phyloP scores from a whole-genome alignment of 2,329 filamentous ascomycete species.

The Paecilomyces sp. region DNA sequence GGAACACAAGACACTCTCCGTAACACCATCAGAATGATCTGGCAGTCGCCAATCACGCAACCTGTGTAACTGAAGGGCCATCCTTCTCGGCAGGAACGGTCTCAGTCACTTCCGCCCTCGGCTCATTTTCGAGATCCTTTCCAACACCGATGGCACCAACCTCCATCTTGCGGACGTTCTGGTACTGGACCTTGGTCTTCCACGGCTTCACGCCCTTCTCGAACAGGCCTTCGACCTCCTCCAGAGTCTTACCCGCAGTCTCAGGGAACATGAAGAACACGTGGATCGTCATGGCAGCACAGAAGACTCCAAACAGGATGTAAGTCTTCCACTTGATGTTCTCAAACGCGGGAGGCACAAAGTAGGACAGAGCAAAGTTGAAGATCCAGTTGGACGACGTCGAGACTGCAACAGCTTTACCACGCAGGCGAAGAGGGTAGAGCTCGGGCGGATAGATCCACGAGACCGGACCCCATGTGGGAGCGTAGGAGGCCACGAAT shows the following conservation, averaged over 20 bases:
- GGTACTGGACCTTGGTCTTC: constrained; percentile 27
- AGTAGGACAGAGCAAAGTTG: constrained; percentile 49
- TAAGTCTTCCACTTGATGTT: constrained; percentile 57
- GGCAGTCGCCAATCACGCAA: neutral
- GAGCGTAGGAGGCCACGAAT: constrained; percentile 63
- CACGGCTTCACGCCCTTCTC: constrained; percentile 32
- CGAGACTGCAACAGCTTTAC: constrained; percentile 55
- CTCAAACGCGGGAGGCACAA: constrained; percentile 50
- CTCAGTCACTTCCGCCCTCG: neutral
- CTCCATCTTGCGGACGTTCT: constrained; percentile 22
- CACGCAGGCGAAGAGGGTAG: constrained; percentile 55
- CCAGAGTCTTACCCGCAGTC: constrained; percentile 66
- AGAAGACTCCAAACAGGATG: constrained; percentile 69
- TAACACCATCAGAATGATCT: neutral
- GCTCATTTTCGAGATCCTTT: constrained; percentile 1
- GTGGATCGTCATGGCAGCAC: constrained; percentile 59
- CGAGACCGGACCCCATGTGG: constrained; percentile 55
- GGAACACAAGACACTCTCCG: neutral
- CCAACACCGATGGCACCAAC: constrained; percentile 16
- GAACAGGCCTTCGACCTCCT: constrained; percentile 72
- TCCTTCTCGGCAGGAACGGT: neutral
- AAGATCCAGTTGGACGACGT: constrained; percentile 59
- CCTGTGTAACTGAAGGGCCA: neutral
- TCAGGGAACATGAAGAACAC: constrained; percentile 60
- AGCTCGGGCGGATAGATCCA: constrained; percentile 58